Percentiles rank a stretch among this genome's conserved stretches.
phyloP scores from a whole-genome alignment of 2,329 filamentous ascomycete species.

The Beauveria medogensis region DNA sequence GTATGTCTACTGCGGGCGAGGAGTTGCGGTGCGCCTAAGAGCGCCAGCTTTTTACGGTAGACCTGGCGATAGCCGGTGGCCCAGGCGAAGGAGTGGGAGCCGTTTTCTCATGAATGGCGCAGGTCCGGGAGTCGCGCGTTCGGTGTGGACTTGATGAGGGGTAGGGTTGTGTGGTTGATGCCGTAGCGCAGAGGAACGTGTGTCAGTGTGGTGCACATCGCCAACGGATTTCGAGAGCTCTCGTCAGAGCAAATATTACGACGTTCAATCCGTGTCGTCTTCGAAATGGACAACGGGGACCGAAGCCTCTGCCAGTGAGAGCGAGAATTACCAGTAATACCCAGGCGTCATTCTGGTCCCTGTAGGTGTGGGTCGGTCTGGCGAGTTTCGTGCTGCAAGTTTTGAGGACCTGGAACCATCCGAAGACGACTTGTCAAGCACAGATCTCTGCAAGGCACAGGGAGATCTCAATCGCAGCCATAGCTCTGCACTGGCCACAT shows the following conservation, averaged over 20 bases:
- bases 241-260: no score
- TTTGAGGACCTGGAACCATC: background rate
- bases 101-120: no score
- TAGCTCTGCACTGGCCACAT: background rate
- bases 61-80: background rate
- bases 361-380: background rate
- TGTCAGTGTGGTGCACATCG: background rate
- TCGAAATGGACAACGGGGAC: background rate
- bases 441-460: conserved; percentile 4
- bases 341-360: background rate
- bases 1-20: background rate
- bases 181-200: background rate
- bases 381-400: conserved; percentile 1
- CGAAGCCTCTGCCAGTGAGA: background rate
- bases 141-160: background rate
- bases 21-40: background rate
- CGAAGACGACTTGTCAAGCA: conserved; percentile 1
- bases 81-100: background rate
- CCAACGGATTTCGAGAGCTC: background rate
- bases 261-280: background rate
- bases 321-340: background rate
- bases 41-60: background rate
- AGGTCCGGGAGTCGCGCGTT: background rate
- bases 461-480: conserved; percentile 1
- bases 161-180: background rate